Conservation (phyloP, 768 basidiomycete species). For the Calocybe cyanea region DNA sequence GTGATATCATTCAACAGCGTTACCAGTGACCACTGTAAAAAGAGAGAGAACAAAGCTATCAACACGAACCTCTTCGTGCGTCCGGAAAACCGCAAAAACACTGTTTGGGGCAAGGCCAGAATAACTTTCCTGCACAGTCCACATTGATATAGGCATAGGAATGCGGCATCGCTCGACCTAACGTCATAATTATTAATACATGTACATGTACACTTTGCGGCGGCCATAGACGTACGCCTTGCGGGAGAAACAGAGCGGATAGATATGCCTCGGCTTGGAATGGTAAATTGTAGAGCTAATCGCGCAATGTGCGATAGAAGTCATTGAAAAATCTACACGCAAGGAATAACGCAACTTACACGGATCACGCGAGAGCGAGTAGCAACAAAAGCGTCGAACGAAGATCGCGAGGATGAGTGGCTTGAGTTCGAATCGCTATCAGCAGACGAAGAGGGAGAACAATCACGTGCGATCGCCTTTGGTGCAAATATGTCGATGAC, state of each 20-base stretch:
- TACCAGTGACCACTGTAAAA: neutral
- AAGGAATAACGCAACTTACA: slow-evolving; percentile 31
- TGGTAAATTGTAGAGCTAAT: slow-evolving; percentile 38
- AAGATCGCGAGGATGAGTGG: slow-evolving; percentile 19
- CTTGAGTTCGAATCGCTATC: slow-evolving; percentile 25
- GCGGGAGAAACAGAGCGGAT: slow-evolving; percentile 35
- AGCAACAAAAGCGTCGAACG: slow-evolving; percentile 38
- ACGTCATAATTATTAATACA: slow-evolving; percentile 14
- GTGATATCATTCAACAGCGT: slow-evolving; percentile 20
- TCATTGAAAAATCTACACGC: slow-evolving; percentile 10
- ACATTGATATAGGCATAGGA: slow-evolving; percentile 42
- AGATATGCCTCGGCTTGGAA: slow-evolving; percentile 31
- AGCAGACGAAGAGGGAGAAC: slow-evolving; percentile 32
- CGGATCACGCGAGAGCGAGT: slow-evolving; percentile 53
- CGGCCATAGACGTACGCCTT: slow-evolving; percentile 25
- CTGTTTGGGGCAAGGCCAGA: slow-evolving; percentile 24
- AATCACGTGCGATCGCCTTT: slow-evolving; percentile 17
- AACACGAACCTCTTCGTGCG: slow-evolving; percentile 65
- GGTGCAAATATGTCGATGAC: slow-evolving; percentile 27
- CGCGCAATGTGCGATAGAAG: slow-evolving; percentile 8
- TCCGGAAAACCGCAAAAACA: slow-evolving; percentile 55
- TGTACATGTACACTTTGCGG: slow-evolving; percentile 6
- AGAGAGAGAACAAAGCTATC: slow-evolving; percentile 20
- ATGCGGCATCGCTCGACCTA: slow-evolving; percentile 19
- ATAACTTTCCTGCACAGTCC: slow-evolving; percentile 39